phyloP scores from a whole-genome alignment of 495 filamentous ascomycete genomes.

The Pseudomonodictys pantanalensis region DNA sequence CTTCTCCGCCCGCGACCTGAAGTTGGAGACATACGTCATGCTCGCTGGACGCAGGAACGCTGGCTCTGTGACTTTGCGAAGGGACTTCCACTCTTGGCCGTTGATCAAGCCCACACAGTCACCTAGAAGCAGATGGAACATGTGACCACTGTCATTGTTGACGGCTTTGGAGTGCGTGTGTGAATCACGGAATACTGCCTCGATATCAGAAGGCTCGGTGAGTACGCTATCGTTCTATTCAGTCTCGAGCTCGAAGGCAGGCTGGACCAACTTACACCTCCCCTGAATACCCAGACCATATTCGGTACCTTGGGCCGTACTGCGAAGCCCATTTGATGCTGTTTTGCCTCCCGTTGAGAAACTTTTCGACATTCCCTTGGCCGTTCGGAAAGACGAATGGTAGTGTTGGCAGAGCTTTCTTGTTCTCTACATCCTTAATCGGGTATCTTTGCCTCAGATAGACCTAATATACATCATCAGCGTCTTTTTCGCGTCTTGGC shows the following conservation, averaged over 20 bases:
- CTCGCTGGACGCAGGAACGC: neutral
- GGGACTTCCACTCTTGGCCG: slow-evolving; percentile 25
- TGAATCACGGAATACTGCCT: slow-evolving; percentile 13
- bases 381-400: slow-evolving; percentile 7
- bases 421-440: neutral
- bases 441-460: neutral
- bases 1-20: neutral
- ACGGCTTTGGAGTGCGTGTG: slow-evolving; percentile 13
- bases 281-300: neutral
- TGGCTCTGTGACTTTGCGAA: neutral
- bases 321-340: neutral
- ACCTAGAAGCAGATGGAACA: slow-evolving; percentile 43
- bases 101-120: slow-evolving; percentile 44
- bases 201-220: neutral
- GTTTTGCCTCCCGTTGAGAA: neutral
- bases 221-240: neutral
- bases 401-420: neutral
- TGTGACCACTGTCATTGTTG: slow-evolving; percentile 29
- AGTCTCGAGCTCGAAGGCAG: neutral
- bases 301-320: neutral
- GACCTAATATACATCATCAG: too few relatives aligned
- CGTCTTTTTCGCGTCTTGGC: too few relatives aligned
- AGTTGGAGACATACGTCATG: neutral
- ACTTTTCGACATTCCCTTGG: slow-evolving; percentile 8
- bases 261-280: neutral